These are phyloP conservation scores for Meyerozyma athensensis DNA, from an alignment of 1,139 yeast genomes.

Conservation along the genomic window DNA sequence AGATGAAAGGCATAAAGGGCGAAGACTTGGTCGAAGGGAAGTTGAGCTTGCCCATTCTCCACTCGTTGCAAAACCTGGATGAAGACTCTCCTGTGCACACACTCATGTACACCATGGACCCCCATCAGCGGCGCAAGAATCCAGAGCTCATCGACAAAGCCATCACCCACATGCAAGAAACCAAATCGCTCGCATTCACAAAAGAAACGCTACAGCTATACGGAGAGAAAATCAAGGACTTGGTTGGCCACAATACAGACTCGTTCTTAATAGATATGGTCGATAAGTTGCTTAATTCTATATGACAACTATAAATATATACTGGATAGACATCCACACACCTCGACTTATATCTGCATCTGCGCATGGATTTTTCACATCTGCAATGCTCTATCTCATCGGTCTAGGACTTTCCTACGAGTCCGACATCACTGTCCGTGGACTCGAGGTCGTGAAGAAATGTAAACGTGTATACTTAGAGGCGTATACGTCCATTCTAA, in stretches of 20 bases:
- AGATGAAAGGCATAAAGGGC: conserved; percentile 69
- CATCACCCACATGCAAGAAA: conserved; percentile 19
- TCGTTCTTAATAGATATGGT: conserved; percentile 11
- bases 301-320: background rate
- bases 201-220: conserved; percentile 17
- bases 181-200: conserved; percentile 22
- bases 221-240: conserved; percentile 14
- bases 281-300: conserved; percentile 10
- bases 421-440: conserved; percentile 90
- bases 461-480: conserved; percentile 90
- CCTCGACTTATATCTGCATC: background rate
- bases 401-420: conserved; percentile 91
- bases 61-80: conserved; percentile 33
- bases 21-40: conserved; percentile 91
- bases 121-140: conserved; percentile 16
- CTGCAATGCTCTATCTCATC: conserved; percentile 73
- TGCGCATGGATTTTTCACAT: background rate
- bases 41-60: conserved; percentile 78
- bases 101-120: conserved; percentile 16
- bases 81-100: conserved; percentile 21
- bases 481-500: conserved; percentile 90
- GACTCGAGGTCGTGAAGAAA: conserved; percentile 74
- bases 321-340: background rate
- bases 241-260: conserved; percentile 10
- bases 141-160: conserved; percentile 17